These are phyloP conservation scores for Rhodosporidiobolus sp. DNA, from an alignment of 768 basidiomycete species.

Conservation along the genomic window DNA sequence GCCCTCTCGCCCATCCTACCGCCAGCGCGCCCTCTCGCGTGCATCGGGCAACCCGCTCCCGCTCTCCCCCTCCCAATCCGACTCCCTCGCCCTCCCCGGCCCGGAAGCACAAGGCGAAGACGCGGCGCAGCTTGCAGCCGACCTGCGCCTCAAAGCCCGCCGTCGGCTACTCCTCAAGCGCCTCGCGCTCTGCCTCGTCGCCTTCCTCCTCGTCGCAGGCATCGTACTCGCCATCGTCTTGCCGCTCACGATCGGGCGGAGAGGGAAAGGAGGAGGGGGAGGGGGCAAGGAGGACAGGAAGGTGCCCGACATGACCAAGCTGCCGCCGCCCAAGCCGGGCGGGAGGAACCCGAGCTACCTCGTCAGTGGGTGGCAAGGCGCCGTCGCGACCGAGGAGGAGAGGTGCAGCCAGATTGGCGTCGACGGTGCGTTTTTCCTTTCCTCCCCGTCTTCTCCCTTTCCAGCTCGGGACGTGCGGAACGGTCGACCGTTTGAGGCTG, in stretches of 20 bases:
- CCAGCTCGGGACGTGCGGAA: too few species aligned
- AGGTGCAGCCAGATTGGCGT: slow-evolving; percentile 84
- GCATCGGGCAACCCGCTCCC: slow-evolving; percentile 29
- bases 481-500: background rate
- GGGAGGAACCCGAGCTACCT: slow-evolving; percentile 60
- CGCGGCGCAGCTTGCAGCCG: slow-evolving; percentile 6
- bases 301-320: slow-evolving; percentile 29
- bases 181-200: background rate
- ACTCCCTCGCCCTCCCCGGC: background rate
- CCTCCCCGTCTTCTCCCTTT: background rate
- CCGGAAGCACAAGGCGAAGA: background rate
- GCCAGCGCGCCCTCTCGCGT: slow-evolving; percentile 33
- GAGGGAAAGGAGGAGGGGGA: background rate
- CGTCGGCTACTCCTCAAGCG: background rate
- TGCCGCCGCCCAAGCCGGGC: slow-evolving; percentile 42
- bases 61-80: background rate
- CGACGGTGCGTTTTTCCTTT: slow-evolving; percentile 46
- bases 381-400: slow-evolving; percentile 84
- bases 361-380: slow-evolving; percentile 66
- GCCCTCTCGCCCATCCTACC: slow-evolving; percentile 12
- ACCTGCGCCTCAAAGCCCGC: background rate
- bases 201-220: slow-evolving; percentile 13
- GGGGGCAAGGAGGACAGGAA: background rate
- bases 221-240: slow-evolving; percentile 30
- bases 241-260: slow-evolving; percentile 28